Evolutionary conservation across 495 filamentous ascomycete species (phyloP), one percentile per base, ranked within the genome.

Genomic region (Daldinia grandis): DNA sequence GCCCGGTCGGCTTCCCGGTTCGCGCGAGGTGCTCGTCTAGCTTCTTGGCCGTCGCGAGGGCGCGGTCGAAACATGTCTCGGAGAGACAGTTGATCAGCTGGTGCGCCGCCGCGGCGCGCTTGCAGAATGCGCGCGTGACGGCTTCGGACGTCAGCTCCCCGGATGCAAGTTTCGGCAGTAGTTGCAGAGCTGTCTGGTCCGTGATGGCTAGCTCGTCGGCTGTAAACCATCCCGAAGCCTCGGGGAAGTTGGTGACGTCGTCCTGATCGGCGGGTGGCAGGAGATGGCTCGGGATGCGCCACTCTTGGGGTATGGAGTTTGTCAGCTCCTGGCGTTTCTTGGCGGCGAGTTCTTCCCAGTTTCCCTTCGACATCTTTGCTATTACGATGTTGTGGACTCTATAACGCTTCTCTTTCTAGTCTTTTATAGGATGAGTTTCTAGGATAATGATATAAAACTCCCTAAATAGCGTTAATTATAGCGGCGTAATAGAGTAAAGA

Each of bases 11-110:
- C 49, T 69, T 72, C 25, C 66, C 58, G 63, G 90, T 87, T 17
- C 89, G 78, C 62, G 95, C 91, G 42, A 95, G 79, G 38, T 73
- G 77, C n/a, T 64, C 74, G 61, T 89, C 80, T 2, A 72, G 57
- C 9, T 62, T 55, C 51, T 37, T 68, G 0, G 76, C 76, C 9
- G 62, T 76, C 0, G 37, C 15, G 24, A 77, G 66, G 3, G 73
- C 76, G 5, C 76, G 68, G 31, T 71, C 68, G 57, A 78, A 78
- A 33, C 76, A 77, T 14, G 76, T 76, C 21, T 77, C 76, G 4
- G 76, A 76, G 5, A 78, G 71, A 31, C 75, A 78, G 54, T 78
- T 77, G 5, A 66, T 64, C 68, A 80, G 68, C 58, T 79, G 78
- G 60, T 80, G 78, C 12, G 78, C 78, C 14, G 67, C 71, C 1